phyloP scores from a whole-genome alignment of 2,329 filamentous ascomycete species.

The Keithomyces neogunnii region DNA sequence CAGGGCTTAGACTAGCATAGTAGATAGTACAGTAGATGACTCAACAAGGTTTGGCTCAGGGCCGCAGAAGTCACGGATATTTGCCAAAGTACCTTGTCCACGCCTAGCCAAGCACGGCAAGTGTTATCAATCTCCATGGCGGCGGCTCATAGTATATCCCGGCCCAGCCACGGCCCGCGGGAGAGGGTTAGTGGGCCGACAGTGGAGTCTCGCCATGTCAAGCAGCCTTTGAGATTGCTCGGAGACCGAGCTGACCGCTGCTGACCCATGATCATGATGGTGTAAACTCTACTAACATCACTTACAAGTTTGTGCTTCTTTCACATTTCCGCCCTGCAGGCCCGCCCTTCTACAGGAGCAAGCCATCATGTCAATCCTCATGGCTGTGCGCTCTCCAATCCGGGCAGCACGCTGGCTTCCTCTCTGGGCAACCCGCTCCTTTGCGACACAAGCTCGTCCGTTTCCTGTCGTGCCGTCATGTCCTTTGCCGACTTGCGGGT shows the following conservation, averaged over 20 bases:
- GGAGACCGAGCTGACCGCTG: conserved; percentile 14
- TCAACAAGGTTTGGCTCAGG: not conserved
- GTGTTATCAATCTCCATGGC: no score
- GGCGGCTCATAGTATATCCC: not conserved
- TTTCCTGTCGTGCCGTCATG: conserved; percentile 47
- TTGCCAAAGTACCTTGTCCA: no score
- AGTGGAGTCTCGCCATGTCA: not conserved
- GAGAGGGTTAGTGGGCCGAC: not conserved
- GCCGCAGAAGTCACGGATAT: not conserved
- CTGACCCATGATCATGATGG: not conserved
- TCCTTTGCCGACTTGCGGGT: conserved; percentile 68
- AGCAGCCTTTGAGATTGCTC: conserved; percentile 7
- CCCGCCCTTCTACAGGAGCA: not conserved
- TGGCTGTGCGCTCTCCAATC: not conserved
- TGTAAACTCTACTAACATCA: not conserved
- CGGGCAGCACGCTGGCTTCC: not conserved
- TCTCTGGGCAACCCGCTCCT: conserved; percentile 5
- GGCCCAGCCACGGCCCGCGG: not conserved
- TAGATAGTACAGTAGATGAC: not conserved
- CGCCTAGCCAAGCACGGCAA: no score
- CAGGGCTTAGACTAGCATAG: conserved; percentile 1
- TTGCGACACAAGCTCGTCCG: conserved; percentile 15
- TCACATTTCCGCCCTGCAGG: no score
- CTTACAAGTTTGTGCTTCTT: no score
- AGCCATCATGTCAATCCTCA: conserved; percentile 4